phyloP scores from a whole-genome alignment of 176 grass and related monocot species.

The Hordeum vulgare region DNA sequence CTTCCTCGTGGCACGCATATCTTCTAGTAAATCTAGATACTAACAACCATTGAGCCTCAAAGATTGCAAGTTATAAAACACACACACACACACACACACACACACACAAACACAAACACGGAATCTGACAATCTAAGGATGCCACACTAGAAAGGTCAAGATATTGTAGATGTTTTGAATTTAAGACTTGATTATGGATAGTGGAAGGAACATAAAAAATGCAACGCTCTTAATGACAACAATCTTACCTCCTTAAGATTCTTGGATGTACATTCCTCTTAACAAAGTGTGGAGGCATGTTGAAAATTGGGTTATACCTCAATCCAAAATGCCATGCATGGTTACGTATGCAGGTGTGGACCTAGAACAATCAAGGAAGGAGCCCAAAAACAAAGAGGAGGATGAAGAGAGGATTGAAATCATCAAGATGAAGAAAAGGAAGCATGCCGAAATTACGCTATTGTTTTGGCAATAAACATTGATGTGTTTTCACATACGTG shows the following conservation, averaged over 20 bases:
- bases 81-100: background rate
- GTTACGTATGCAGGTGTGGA: too few relatives aligned
- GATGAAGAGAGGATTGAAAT: too few relatives aligned
- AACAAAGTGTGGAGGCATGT: background rate
- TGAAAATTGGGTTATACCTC: too few relatives aligned
- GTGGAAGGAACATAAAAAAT: background rate
- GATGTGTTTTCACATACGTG: too few relatives aligned
- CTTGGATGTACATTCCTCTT: background rate
- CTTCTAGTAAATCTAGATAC: background rate
- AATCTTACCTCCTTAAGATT: background rate
- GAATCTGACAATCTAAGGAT: background rate
- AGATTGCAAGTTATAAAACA: background rate
- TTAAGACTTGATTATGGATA: background rate
- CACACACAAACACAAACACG: background rate
- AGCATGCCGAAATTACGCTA: too few relatives aligned
- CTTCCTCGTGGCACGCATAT: background rate
- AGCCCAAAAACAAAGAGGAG: too few relatives aligned
- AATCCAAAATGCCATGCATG: too few relatives aligned
- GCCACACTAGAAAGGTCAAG: background rate
- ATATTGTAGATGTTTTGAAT: background rate
- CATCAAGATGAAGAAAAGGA: too few relatives aligned
- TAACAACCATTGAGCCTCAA: background rate
- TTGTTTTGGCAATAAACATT: too few relatives aligned
- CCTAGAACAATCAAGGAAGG: too few relatives aligned
- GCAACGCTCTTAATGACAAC: background rate